Evolutionary conservation across 805 yeast species (phyloP), one percentile per base, ranked within the genome.

Genomic region (Metschnikowia colocasiae): DNA sequence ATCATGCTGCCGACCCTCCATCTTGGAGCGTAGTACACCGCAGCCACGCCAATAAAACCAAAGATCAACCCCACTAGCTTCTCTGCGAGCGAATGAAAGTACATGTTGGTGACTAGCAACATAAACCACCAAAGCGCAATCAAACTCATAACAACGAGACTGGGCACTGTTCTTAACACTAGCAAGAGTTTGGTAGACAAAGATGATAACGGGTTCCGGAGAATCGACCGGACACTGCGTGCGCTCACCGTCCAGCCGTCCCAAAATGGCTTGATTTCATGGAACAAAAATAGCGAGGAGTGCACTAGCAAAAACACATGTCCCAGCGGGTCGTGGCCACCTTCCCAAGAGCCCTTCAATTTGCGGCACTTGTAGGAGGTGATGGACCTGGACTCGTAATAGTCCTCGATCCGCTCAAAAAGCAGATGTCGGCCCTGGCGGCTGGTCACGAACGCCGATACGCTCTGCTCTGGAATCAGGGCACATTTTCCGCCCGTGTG

Each of bases 241-340:
- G 15, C 27, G 9, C 20, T 12, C 19, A 10, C 33, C 3, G 40
- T 41, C 63, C 71, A 65, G 18, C 65, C 55, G n/a, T 33, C 52
- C 68, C 65, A 73, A 57, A 56, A 64, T 39, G 50, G 81, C 19
- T 73, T 49, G 6, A 80, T 60, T 60, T 91, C 97, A 47, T 81
- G 80, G 59, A 86, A 71, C 53, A 92, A 59, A 47, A 85, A 78
- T 46, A 84, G 61, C 26, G 84, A 77, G 7, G 87, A 74, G 49
- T 84, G 85, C 4, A 84, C 76, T 38, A 92, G 68, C 35, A 94
- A 63, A 57, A 91, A 94, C 1, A 88, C 84, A 61, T 94, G 99
- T 0, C 99, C 99, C 51, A 92, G 84, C 4, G 98, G 96, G 68
- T 94, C 99, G 61, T 89, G 96, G 0, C 99, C 99, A 0, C 96